phyloP scores from a whole-genome alignment of 257 asterid genomes.

The Solanum ahanhuiri region DNA sequence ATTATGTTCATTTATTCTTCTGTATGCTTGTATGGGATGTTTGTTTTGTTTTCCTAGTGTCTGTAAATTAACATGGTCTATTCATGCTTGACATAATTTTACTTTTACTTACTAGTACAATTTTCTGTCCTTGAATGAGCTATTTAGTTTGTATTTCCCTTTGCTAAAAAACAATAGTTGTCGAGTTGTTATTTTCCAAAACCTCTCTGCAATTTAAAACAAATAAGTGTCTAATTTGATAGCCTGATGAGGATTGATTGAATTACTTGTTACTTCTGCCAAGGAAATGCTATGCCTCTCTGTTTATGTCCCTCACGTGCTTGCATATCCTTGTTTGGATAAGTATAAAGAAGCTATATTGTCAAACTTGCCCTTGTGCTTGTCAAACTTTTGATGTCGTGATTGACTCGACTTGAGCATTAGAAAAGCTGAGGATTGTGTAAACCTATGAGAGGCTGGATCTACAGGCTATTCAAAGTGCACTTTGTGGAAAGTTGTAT shows the following conservation, averaged over 20 bases:
- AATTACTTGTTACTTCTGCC: background rate
- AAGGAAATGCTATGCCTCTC: background rate
- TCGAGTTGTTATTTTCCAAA: background rate
- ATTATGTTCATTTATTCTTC: background rate
- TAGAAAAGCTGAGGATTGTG: background rate
- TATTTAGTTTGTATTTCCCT: background rate
- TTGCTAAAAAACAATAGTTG: background rate
- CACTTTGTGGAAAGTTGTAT: background rate
- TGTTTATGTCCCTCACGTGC: background rate
- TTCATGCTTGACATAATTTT: background rate
- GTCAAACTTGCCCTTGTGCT: background rate
- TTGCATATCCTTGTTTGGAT: background rate
- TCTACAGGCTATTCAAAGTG: background rate
- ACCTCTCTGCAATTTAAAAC: background rate
- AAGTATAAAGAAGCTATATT: background rate
- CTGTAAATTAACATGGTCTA: background rate
- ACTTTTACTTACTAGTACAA: background rate
- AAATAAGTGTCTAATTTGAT: background rate
- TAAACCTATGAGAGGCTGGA: background rate
- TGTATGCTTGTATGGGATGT: background rate
- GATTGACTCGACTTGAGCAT: background rate
- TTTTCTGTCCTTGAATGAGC: background rate
- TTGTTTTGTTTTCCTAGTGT: background rate
- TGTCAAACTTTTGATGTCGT: background rate
- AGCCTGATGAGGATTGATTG: background rate